phyloP scores from a whole-genome alignment of 495 filamentous ascomycete genomes.

The Elaphomyces granulatus region DNA sequence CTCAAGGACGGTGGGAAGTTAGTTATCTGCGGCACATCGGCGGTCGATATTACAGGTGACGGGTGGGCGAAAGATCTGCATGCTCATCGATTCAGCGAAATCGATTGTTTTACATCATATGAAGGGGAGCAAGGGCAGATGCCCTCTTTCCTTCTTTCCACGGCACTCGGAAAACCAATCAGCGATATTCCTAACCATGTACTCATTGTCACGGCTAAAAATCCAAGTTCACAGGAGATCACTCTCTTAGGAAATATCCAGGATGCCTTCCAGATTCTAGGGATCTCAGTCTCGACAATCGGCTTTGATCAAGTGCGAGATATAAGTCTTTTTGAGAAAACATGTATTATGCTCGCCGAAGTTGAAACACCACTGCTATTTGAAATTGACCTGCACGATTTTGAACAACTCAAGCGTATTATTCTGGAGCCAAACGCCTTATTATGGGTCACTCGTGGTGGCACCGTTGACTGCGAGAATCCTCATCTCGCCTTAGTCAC shows the following conservation, averaged over 20 bases:
- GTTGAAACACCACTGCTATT: background rate
- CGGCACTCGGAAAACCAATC: too few relatives aligned
- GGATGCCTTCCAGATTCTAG: background rate
- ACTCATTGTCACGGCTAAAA: background rate
- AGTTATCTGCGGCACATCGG: too few relatives aligned
- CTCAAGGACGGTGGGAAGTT: too few relatives aligned
- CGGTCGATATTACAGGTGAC: too few relatives aligned
- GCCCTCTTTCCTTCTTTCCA: background rate
- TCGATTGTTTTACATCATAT: background rate
- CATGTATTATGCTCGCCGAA: background rate
- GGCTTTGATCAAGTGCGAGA: background rate
- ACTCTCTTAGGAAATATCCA: background rate
- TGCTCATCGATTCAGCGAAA: background rate
- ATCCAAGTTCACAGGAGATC: background rate
- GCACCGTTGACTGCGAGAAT: conserved; percentile 7
- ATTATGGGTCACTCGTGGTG: conserved; percentile 11
- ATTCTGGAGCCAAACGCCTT: background rate
- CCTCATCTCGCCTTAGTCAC: background rate
- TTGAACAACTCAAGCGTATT: background rate
- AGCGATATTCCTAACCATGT: too few relatives aligned
- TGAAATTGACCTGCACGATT: background rate
- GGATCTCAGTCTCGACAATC: background rate
- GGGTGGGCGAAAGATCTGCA: too few relatives aligned
- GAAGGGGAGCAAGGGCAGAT: background rate
- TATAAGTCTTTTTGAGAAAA: background rate